A percentile compares a stretch with the other conserved stretches of the same genome.
These are phyloP conservation scores for Lupinus albus DNA, from an alignment of 306 rosid genomes.

Conservation along the genomic window DNA sequence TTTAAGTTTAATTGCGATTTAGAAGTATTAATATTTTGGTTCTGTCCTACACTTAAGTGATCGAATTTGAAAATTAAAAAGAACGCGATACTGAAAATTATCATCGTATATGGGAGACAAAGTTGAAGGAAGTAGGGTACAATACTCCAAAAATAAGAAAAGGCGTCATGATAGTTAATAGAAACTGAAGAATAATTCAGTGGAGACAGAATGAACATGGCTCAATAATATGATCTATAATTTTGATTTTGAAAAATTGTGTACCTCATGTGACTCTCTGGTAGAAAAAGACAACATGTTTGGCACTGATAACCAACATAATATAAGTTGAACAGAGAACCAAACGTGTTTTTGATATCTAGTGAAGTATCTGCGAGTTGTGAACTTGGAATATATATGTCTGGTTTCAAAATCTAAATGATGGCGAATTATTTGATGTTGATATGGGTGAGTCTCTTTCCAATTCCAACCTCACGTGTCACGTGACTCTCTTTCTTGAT, in stretches of 20 bases:
- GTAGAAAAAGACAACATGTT: conserved; percentile 25
- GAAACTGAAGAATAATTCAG: neutral
- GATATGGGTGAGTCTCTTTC: conserved; percentile 51
- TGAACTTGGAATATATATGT: neutral
- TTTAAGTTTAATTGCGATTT: no score
- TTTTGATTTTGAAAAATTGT: conserved; percentile 24
- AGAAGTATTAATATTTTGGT: no score
- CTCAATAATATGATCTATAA: conserved; percentile 17
- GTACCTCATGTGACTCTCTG: conserved; percentile 39
- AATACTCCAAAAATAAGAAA: neutral
- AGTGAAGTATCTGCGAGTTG: neutral
- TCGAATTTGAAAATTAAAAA: no score
- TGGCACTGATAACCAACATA: conserved; percentile 19
- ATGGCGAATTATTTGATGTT: conserved; percentile 56
- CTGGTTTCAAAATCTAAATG: conserved; percentile 58
- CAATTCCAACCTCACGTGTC: conserved; percentile 50
- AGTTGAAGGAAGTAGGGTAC: neutral
- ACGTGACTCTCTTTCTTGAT: conserved; percentile 44
- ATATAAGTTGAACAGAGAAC: neutral
- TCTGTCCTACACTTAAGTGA: no score
- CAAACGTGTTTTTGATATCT: neutral
- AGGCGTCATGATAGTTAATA: neutral
- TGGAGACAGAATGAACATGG: neutral
- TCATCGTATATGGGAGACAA: neutral
- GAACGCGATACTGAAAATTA: no score